Percentiles rank a stretch among this genome's conserved stretches.
phyloP scores from a whole-genome alignment of 1,284 basidiomycete species.

The Cutaneotrichosporon spelunceum region DNA sequence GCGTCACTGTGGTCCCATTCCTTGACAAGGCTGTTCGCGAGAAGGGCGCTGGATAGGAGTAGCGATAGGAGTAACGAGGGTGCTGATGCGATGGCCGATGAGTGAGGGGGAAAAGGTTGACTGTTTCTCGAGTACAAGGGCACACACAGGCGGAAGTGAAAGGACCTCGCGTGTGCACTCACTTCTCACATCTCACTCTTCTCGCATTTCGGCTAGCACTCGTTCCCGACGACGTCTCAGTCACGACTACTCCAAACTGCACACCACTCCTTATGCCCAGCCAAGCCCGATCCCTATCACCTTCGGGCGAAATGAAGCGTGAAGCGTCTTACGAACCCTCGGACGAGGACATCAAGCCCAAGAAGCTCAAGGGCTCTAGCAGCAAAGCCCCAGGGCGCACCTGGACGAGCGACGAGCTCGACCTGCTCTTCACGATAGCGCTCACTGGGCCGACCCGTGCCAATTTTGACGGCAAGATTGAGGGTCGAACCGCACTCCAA shows the following conservation, averaged over 20 bases:
- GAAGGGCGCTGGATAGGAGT: neutral
- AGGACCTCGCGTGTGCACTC: too few species aligned
- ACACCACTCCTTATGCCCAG: neutral
- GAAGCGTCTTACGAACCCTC: neutral
- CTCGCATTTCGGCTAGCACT: neutral
- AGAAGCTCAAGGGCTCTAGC: neutral
- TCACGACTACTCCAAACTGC: neutral
- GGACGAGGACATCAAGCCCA: neutral
- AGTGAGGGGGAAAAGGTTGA: neutral
- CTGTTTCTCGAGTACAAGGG: neutral
- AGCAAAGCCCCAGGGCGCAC: constrained; percentile 1
- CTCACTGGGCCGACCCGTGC: neutral
- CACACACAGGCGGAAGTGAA: too few species aligned
- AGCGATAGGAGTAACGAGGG: neutral
- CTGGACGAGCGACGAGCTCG: constrained; percentile 15
- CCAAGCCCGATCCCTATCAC: neutral
- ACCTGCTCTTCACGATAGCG: constrained; percentile 10
- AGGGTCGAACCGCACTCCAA: constrained; percentile 13
- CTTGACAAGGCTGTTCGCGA: constrained; percentile 12
- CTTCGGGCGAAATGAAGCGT: neutral
- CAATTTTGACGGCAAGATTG: constrained; percentile 17
- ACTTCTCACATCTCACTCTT: neutral
- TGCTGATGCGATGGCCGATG: neutral
- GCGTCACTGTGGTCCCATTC: constrained; percentile 10
- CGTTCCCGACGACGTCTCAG: neutral